Conservation (phyloP, 108 stramenopile species). For the Epithemia pelagica region DNA sequence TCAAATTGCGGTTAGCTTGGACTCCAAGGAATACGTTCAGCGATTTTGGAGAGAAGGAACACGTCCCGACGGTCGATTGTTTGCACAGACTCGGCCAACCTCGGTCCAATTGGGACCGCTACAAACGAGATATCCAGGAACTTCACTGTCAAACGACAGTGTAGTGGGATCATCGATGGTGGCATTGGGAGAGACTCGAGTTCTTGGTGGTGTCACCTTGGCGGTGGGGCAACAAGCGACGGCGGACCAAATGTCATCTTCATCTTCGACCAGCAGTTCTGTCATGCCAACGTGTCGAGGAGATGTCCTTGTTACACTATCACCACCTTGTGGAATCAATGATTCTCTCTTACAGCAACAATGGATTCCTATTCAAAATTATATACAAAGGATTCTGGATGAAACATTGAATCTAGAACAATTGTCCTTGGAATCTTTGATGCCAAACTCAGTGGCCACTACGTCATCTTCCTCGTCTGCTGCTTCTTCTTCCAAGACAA, state of each 20-base stretch:
- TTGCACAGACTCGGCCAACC: slow-evolving; percentile 40
- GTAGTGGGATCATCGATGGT: slow-evolving; percentile 61
- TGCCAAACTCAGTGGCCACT: neutral
- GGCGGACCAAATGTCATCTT: neutral
- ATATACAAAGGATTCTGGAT: slow-evolving; percentile 29
- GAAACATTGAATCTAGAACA: slow-evolving; percentile 10
- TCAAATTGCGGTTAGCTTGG: neutral
- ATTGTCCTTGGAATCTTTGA: neutral
- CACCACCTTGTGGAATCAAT: neutral
- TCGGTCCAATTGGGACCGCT: slow-evolving; percentile 40
- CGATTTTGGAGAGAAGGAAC: slow-evolving; percentile 47
- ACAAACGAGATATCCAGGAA: neutral
- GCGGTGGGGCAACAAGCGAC: slow-evolving; percentile 61
- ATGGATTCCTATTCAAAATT: slow-evolving; percentile 14
- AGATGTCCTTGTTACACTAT: slow-evolving; percentile 12
- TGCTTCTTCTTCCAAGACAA: slow-evolving; percentile 12
- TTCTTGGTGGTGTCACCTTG: slow-evolving; percentile 53
- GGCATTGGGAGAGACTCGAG: slow-evolving; percentile 39
- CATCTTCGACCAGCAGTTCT: neutral
- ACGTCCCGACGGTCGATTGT: slow-evolving; percentile 64
- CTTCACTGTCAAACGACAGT: slow-evolving; percentile 19
- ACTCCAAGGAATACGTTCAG: slow-evolving; percentile 36
- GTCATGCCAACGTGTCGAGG: slow-evolving; percentile 5
- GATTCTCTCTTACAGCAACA: neutral
- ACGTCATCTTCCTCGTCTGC: neutral